Conservation (phyloP, 2,329 filamentous ascomycete genomes). For the Cadophora sp. region DNA sequence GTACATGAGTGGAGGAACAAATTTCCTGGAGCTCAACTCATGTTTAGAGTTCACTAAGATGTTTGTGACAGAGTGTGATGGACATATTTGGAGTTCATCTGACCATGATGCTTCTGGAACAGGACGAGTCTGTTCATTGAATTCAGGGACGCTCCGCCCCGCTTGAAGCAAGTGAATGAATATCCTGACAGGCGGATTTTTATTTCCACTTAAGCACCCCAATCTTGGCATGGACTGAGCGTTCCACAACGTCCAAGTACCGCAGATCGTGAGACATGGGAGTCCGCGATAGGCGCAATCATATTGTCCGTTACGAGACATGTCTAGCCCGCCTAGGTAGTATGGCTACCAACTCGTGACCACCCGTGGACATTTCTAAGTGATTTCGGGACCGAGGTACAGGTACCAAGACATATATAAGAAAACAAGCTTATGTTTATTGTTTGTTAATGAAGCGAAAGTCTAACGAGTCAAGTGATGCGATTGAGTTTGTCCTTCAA, state of each 20-base stretch:
- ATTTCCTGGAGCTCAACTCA: background rate
- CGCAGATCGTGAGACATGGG: background rate
- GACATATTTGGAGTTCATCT: background rate
- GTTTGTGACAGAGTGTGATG: slow-evolving; percentile 1
- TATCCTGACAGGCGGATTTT: slow-evolving; percentile 1
- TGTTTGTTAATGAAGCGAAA: slow-evolving; percentile 2
- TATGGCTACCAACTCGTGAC: background rate
- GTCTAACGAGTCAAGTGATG: background rate
- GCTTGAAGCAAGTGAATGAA: background rate
- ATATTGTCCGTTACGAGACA: background rate
- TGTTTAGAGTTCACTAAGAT: background rate
- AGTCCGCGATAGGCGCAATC: slow-evolving; percentile 7
- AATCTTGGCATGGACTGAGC: background rate
- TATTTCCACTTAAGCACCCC: background rate
- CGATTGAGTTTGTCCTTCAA: too few relatives aligned
- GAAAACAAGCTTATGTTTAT: background rate
- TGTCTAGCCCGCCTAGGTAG: background rate
- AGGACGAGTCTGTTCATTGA: background rate
- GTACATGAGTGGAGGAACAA: slow-evolving; percentile 10
- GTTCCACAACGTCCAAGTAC: background rate
- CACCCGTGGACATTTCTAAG: background rate
- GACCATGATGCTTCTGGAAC: background rate
- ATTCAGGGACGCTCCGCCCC: slow-evolving; percentile 5
- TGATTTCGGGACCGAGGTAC: background rate
- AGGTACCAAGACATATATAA: slow-evolving; percentile 1